Base-by-base conservation (phyloP, 139 green algal species). In the Coelastrella sp. region DNA sequence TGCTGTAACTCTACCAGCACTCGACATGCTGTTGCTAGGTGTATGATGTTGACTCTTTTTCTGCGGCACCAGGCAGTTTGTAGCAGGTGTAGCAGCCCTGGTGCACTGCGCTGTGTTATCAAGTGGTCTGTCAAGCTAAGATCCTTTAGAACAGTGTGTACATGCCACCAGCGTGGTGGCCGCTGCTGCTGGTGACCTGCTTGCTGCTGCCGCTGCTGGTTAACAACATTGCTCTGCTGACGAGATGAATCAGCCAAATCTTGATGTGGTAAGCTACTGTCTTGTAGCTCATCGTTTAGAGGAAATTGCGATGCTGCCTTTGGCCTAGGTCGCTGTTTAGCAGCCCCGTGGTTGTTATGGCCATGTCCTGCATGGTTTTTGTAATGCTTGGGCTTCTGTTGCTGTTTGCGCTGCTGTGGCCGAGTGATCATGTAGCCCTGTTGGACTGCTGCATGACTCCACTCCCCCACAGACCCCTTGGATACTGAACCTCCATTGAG, bases 151-250 rank as follows among this genome's bases (percentile, higher is more conserved):
- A 17, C 62, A 41, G 5, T 35, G 9, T 27, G 2, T 40, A 64
- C 19, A 19, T 64, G 53, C 53, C 62, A 71, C 62, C 62, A 43
- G 53, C 11, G 62, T 30, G n/a, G 32, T 0, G 50, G 66, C 32
- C 59, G 68, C 38, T 43, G 68, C 68, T 80, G 48, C 72, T 80
- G 72, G 45, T 80, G 72, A 45, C 51, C 21, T 45, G 34, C 45
- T 40, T 80, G 72, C 45, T 80, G 45, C 51, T 45, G 72, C 71
- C 41, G 19, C 25, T 38, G 32, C 8, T 43, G n/a, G n/a, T n/a
- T n/a, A n/a, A n/a, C n/a, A n/a, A n/a, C n/a, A n/a, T n/a, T n/a
- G n/a, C n/a, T n/a, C n/a, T n/a, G n/a, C n/a, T n/a, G n/a, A n/a
- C n/a, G n/a, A n/a, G n/a, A n/a, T n/a, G n/a, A n/a, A n/a, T n/a